A percentile compares a stretch with the other conserved stretches of the same genome.
These are phyloP conservation scores for Secale cereale DNA, from an alignment of 176 grass and related monocot species.

Conservation along the genomic window DNA sequence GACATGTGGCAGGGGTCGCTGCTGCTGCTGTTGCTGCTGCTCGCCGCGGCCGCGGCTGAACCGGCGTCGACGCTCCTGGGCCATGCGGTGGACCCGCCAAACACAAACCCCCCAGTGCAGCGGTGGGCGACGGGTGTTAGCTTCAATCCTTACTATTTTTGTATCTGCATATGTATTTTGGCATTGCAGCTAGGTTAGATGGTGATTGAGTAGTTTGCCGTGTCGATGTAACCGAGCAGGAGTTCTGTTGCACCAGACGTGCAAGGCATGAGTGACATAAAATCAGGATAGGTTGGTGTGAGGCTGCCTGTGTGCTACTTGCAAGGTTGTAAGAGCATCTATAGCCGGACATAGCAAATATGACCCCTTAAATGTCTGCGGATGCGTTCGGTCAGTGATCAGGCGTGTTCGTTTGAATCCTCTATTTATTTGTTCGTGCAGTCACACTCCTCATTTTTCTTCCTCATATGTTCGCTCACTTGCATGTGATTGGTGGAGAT, in stretches of 20 bases:
- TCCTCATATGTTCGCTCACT: too few species aligned
- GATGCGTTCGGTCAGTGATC: too few species aligned
- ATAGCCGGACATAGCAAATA: too few species aligned
- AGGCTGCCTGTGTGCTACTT: too few species aligned
- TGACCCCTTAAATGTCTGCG: too few species aligned
- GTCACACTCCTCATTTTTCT: too few species aligned
- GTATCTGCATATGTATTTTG: background rate
- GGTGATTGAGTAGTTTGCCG: background rate
- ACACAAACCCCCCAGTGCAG: constrained; percentile 50
- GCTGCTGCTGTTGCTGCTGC: background rate
- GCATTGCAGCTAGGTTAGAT: background rate
- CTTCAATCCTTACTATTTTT: background rate
- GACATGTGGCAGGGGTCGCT: constrained; percentile 3
- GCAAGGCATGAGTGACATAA: background rate
- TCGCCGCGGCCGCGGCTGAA: background rate
- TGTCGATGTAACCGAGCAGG: background rate
- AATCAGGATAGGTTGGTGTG: background rate
- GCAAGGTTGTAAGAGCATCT: too few species aligned
- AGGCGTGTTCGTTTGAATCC: too few species aligned
- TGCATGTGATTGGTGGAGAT: too few species aligned
- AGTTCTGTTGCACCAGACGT: background rate
- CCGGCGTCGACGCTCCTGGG: constrained; percentile 50
- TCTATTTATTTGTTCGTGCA: too few species aligned
- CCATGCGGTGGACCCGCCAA: constrained; percentile 53
- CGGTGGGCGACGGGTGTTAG: constrained; percentile 7